phyloP scores from a whole-genome alignment of 2,329 filamentous ascomycete genomes.

The Colletotrichum lupini region DNA sequence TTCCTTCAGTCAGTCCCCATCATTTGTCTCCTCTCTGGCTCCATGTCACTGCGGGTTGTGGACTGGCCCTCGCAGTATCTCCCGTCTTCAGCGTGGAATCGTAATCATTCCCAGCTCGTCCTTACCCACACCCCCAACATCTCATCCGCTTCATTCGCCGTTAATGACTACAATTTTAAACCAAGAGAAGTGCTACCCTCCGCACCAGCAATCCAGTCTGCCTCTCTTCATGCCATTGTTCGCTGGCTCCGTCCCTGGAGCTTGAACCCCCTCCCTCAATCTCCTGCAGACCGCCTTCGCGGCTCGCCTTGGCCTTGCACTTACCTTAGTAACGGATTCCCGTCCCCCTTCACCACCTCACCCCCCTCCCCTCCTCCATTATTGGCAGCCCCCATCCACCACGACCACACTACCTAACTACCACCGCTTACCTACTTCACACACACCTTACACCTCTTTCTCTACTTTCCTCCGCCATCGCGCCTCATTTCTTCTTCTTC shows the following conservation, averaged over 20 bases:
- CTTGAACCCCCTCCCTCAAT: neutral
- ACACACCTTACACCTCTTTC: slow-evolving; percentile 10
- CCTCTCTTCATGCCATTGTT: neutral
- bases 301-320: too few relatives aligned
- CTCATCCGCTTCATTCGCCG: slow-evolving; percentile 22
- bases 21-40: slow-evolving; percentile 7
- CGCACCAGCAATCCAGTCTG: neutral
- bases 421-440: neutral
- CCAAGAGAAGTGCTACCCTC: neutral
- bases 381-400: slow-evolving; percentile 15
- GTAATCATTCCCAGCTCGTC: neutral
- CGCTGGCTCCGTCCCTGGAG: neutral
- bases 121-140: neutral
- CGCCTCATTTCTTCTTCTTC: slow-evolving; percentile 21
- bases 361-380: slow-evolving; percentile 12
- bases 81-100: slow-evolving; percentile 1
- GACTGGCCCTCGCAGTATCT: slow-evolving; percentile 6
- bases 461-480: slow-evolving; percentile 2
- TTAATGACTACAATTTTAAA: slow-evolving; percentile 18
- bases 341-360: neutral
- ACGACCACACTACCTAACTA: neutral
- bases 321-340: neutral
- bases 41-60: slow-evolving; percentile 19
- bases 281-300: neutral
- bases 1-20: neutral